Conservation (phyloP, 2,329 filamentous ascomycete genomes). For the Diaporthe australafricana region DNA sequence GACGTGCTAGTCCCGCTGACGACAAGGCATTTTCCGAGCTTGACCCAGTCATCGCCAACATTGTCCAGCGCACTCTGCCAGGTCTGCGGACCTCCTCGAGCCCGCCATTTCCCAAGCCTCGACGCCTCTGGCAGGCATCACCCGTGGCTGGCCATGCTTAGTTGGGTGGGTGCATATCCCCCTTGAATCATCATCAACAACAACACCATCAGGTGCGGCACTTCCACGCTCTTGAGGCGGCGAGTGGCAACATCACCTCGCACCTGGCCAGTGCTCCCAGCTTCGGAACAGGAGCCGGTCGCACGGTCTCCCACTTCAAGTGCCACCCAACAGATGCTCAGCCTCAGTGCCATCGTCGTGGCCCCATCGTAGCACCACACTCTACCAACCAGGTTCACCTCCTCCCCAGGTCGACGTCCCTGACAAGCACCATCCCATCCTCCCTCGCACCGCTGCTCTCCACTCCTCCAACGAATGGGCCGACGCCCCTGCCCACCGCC, state of each 20-base stretch:
- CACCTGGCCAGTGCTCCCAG: constrained; percentile 7
- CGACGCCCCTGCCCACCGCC: constrained; percentile 75
- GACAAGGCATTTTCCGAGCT: constrained; percentile 11
- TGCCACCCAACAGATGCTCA: not conserved
- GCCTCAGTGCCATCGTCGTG: constrained; percentile 8
- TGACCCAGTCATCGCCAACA: not conserved
- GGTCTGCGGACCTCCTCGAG: not conserved
- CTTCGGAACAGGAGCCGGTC: not conserved
- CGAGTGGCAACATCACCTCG: not conserved
- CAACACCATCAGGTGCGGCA: not conserved
- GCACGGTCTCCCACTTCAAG: not conserved
- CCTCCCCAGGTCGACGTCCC: constrained; percentile 65
- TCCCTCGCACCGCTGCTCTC: constrained; percentile 41
- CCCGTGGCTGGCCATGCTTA: not conserved
- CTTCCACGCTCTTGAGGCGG: not conserved
- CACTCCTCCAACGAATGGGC: constrained; percentile 71
- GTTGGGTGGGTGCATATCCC: too few relatives aligned
- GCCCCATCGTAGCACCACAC: constrained; percentile 33
- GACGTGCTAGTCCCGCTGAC: constrained; percentile 11
- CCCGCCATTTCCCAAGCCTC: not conserved
- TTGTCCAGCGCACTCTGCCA: not conserved
- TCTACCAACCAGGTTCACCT: constrained; percentile 17
- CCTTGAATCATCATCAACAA: not conserved
- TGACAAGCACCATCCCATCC: constrained; percentile 63
- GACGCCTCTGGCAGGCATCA: not conserved